Evolutionary conservation across 495 filamentous ascomycete species (phyloP), one percentile per base, ranked within the genome.

Genomic region (Letharia columbiana): DNA sequence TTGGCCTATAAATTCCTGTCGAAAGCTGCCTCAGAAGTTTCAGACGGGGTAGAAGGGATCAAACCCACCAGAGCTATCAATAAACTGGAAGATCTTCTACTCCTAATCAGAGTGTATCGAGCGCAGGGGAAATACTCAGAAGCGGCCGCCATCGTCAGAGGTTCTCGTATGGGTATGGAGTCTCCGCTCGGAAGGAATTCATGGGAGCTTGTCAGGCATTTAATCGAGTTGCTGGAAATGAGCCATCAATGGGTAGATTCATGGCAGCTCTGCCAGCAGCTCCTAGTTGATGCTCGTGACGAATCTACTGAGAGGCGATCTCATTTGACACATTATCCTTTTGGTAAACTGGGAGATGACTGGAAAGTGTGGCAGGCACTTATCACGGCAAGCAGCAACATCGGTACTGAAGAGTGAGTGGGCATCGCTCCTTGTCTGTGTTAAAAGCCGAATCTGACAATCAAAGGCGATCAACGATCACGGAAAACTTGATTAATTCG

Each of bases 1-100:
- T 71, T 87, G 63, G 84, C 83, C 18, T 86, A 84, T 70, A 80
- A 82, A 56, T 83, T 84, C 78, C 74, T 82, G n/a, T 79, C 79
- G 2, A 85, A 85, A 67, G 81, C 84, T 35, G 82, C 77, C 8
- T 75, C 75, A 9, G 83, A 82, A 49, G 79, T 83, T 18, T 65
- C 74, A 54, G 76, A 81, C 67, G 72, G 33, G 23, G 64, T 45
- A 37, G 76, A 76, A 79, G 67, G 73, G 76, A 67, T 69, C 74
- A 62, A 73, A 75, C 56, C 78, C 35, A 75, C 80, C 12, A 78
- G 79, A 75, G 79, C 81, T 23, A 83, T 87, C 35, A 79, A 83
- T 69, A 80, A 73, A 23, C 71, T 78, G 15, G 82, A 84, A 67
- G 85, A 87, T 68, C 68, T 87, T 59, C 73, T 81, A 49, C 72